Evolutionary conservation across 257 asterid species (phyloP).

Genomic region (Ligustrum vulgare): DNA sequence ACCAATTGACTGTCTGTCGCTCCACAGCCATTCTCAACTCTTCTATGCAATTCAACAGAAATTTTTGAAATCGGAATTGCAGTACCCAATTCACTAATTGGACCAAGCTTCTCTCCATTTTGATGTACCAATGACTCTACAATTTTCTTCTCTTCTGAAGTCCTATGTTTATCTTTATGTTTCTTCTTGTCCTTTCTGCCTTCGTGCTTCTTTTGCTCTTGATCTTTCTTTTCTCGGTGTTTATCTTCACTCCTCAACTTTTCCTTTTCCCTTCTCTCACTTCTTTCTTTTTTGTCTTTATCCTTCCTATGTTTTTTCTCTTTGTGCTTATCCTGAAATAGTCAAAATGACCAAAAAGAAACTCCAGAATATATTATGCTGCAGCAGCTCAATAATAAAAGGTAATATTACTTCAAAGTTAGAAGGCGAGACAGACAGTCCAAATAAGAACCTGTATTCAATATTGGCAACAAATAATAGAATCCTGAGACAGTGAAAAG

Average conservation of each 20-base stretch:
- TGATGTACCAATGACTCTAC: conserved; percentile 25
- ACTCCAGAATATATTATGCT: not conserved
- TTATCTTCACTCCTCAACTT: conserved; percentile 48
- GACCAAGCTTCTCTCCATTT: conserved; percentile 35
- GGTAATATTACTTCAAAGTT: not conserved
- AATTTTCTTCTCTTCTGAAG: conserved; percentile 35
- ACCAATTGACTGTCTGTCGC: conserved; percentile 28
- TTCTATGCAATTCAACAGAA: conserved; percentile 36
- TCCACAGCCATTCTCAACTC: conserved; percentile 41
- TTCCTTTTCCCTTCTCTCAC: conserved; percentile 46
- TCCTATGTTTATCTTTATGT: conserved; percentile 31
- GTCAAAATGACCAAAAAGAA: not conserved
- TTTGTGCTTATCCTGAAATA: conserved; percentile 48
- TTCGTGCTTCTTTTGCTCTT: conserved; percentile 43
- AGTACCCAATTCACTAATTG: conserved; percentile 17
- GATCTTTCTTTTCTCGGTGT: conserved; percentile 50
- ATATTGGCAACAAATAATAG: not conserved
- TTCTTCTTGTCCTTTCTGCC: conserved; percentile 50
- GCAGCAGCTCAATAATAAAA: not conserved
- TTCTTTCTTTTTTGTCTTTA: conserved; percentile 52
- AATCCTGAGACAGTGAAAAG: not conserved
- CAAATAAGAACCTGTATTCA: not conserved
- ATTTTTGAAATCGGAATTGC: conserved; percentile 7
- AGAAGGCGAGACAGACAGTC: not conserved
- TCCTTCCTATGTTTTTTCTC: conserved; percentile 52